A percentile compares a stretch with the other conserved stretches of the same genome.
Evolutionary conservation across 2,329 filamentous ascomycete species (phyloP).

Genomic region (Penicillium sp.): DNA sequence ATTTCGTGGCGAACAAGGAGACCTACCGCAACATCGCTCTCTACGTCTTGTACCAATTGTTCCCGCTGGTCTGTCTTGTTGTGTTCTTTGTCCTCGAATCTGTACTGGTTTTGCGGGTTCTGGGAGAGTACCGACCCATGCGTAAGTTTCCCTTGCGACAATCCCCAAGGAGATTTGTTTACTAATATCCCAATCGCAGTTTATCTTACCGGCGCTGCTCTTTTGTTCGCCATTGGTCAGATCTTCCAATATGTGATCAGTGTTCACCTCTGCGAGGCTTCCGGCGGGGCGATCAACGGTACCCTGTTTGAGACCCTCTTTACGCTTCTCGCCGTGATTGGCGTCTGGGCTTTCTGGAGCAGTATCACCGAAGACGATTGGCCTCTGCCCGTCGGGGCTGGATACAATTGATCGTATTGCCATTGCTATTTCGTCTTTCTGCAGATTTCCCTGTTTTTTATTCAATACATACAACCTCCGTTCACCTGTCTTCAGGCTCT

Average conservation of each 20-base stretch:
- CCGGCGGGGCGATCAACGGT: slow-evolving; percentile 83
- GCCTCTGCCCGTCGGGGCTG: slow-evolving; percentile 58
- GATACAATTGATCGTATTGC: slow-evolving; percentile 31
- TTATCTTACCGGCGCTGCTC: slow-evolving; percentile 69
- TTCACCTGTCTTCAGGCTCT: slow-evolving; percentile 4
- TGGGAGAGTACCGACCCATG: slow-evolving; percentile 92
- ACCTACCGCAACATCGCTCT: slow-evolving; percentile 75
- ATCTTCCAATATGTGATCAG: slow-evolving; percentile 96
- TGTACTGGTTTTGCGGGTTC: slow-evolving; percentile 77
- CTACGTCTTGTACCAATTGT: slow-evolving; percentile 90
- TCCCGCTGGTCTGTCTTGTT: slow-evolving; percentile 84
- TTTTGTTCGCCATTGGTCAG: slow-evolving; percentile 89
- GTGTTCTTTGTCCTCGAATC: slow-evolving; percentile 82
- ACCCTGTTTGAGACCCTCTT: slow-evolving; percentile 91
- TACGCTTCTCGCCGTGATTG: slow-evolving; percentile 77
- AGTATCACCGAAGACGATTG: slow-evolving; percentile 99
- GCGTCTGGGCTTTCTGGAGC: slow-evolving; percentile 95
- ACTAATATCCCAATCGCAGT: slow-evolving; percentile 45
- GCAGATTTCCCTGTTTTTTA: slow-evolving; percentile 1
- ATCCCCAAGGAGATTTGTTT: background rate
- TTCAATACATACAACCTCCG: slow-evolving; percentile 15
- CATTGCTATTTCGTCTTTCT: slow-evolving; percentile 1
- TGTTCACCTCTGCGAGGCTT: slow-evolving; percentile 82
- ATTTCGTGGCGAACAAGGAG: slow-evolving; percentile 64
- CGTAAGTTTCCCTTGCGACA: slow-evolving; percentile 46